A percentile compares a stretch with the other conserved stretches of the same genome.
phyloP scores from a whole-genome alignment of 2,329 filamentous ascomycete species.

The Emydomyces testavorans region DNA sequence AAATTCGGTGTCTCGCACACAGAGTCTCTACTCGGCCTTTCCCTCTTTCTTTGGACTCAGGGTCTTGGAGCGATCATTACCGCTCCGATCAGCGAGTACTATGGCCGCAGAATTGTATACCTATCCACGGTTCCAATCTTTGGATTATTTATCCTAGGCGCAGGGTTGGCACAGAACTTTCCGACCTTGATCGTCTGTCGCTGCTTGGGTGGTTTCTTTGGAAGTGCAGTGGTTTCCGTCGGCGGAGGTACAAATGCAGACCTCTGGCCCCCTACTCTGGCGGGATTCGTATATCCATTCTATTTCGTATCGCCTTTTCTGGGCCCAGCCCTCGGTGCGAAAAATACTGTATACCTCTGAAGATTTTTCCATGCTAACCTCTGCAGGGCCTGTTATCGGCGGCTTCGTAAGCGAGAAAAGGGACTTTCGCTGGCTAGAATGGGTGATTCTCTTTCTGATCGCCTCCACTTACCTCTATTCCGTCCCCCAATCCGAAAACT shows the following conservation, averaged over 20 bases:
- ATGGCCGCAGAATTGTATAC: conserved; percentile 25
- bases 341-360: not conserved
- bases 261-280: conserved; percentile 2
- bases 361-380: conserved; percentile 9
- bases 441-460: conserved; percentile 24
- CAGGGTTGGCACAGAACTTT: conserved; percentile 17
- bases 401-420: conserved; percentile 44
- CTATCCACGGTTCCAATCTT: conserved; percentile 22
- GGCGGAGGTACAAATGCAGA: conserved; percentile 19
- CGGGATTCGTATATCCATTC: too few species aligned
- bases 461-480: conserved; percentile 23
- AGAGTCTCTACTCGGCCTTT: not conserved
- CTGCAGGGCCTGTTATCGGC: conserved; percentile 28
- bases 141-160: conserved; percentile 20
- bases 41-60: not conserved
- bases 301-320: too few species aligned
- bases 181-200: conserved; percentile 18
- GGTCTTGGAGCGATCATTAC: not conserved
- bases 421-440: conserved; percentile 16
- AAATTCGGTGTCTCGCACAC: not conserved
- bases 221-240: conserved; percentile 17
- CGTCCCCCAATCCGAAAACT: conserved; percentile 25
- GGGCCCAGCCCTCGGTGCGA: not conserved
- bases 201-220: conserved; percentile 20
- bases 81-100: not conserved